These are phyloP conservation scores for Leishmania aethiopica DNA, from an alignment of 208 protist genomes.

Conservation along the genomic window DNA sequence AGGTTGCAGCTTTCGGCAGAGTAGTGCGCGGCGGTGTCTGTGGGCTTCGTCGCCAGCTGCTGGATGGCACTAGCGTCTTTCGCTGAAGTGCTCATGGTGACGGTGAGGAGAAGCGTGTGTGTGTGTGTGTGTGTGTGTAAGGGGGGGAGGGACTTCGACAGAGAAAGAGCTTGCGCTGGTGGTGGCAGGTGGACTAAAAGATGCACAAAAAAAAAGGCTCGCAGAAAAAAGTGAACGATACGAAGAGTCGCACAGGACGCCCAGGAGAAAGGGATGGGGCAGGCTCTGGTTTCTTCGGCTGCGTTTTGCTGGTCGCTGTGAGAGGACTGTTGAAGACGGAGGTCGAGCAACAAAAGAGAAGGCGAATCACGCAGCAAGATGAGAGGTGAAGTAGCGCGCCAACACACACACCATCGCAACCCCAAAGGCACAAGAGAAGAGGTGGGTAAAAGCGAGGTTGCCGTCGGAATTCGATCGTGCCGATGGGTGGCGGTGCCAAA, in stretches of 20 bases:
- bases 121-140: too few relatives aligned
- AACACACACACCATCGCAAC: background rate
- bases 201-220: background rate
- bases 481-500: background rate
- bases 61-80: background rate
- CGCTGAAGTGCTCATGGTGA: background rate
- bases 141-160: background rate
- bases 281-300: background rate
- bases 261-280: background rate
- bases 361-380: background rate
- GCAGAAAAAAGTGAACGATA: background rate
- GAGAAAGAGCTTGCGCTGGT: background rate
- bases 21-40: background rate
- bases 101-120: background rate
- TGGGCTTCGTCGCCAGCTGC: conserved; percentile 8
- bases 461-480: background rate
- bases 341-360: background rate
- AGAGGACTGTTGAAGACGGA: background rate
- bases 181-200: background rate
- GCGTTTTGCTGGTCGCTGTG: background rate
- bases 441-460: background rate
- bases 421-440: background rate
- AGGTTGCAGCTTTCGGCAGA: conserved; percentile 1
- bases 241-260: background rate
- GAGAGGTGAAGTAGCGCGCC: background rate